Base-by-base conservation (phyloP, 2,329 filamentous ascomycete species). In the Sporothrix mexicana region DNA sequence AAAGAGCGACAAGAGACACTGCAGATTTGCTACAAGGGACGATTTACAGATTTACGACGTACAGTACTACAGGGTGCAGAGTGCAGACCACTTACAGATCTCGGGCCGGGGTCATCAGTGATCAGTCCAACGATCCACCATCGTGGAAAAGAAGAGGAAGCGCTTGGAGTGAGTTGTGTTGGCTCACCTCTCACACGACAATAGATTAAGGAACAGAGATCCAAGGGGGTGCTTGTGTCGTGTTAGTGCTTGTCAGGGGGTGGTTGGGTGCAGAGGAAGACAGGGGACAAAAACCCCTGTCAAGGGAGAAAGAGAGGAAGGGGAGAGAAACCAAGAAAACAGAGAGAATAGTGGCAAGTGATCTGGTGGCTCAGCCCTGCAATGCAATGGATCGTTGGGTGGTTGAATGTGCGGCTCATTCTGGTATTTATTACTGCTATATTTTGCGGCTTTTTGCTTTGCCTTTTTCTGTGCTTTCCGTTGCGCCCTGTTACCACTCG, bases 161-260 rank as follows among this genome's bases (percentile, higher is more conserved):
- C 30, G n/a, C 9, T 67, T 43, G 62, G 59, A n/a, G 41, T 20
- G n/a, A 43, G 61, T 13, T 36, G 43, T 30, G 36, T 25, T 47
- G 20, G 20, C 36, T 71, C n/a, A 9, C 61, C 20, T 66, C 59
- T 53, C 47, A 55, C 45, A 45, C 43, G 53, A n/a, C 43, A 36
- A 64, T 71, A 71, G 45, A 71, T 71, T 71, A 71, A 71, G 69
- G 69, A 64, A 70, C 59, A 55, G 57, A 71, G 57, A 61, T 41
- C 43, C 59, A 64, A 66, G 69, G 59, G 69, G 57, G 45, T 59
- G 64, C 45, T 55, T 41, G 55, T 70, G 53, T 70, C 68, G 51
- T 70, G 68, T 70, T 70, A 55, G 66, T 69, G 66, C 66, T 15
- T 49, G 66, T 47, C 68, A 70, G 53, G 68, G 68, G 51, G 36